A percentile compares a stretch with the other conserved stretches of the same genome.
These are phyloP conservation scores for Fusarium buharicum DNA, from an alignment of 2,329 filamentous ascomycete species.

Conservation along the genomic window DNA sequence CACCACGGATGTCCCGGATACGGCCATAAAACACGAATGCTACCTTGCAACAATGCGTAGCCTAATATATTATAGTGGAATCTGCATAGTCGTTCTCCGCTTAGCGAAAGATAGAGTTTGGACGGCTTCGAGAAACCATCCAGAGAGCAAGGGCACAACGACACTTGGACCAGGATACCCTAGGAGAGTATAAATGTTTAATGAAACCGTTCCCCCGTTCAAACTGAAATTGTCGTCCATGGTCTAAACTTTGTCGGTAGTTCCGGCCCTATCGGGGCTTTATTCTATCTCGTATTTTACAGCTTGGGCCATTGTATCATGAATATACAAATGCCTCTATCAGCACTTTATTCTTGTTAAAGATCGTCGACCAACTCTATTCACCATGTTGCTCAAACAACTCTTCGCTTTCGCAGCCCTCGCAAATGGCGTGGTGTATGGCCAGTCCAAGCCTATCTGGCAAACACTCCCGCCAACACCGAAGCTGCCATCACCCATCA, in stretches of 20 bases:
- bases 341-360: fast-evolving
- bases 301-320: not conserved
- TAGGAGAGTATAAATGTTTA: not conserved
- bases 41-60: not conserved
- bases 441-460: constrained; percentile 46
- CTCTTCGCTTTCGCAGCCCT: constrained; percentile 17
- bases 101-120: constrained; percentile 23
- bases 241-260: constrained; percentile 6
- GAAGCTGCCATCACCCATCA: constrained; percentile 50
- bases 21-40: not conserved
- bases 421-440: constrained; percentile 40
- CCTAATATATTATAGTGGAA: not conserved
- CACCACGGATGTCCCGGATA: not conserved
- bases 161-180: constrained; percentile 9
- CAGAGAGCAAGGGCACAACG: not conserved
- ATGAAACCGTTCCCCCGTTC: not conserved
- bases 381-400: constrained; percentile 19
- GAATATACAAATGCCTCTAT: not conserved
- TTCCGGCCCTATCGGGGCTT: constrained; percentile 1
- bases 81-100: not conserved
- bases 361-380: not conserved
- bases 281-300: constrained; percentile 12
- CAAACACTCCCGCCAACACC: constrained; percentile 53
- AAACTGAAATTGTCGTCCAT: not conserved
- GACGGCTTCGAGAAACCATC: constrained; percentile 5